phyloP scores from a whole-genome alignment of 1,284 basidiomycete genomes.

The Volvariella volvacea region DNA sequence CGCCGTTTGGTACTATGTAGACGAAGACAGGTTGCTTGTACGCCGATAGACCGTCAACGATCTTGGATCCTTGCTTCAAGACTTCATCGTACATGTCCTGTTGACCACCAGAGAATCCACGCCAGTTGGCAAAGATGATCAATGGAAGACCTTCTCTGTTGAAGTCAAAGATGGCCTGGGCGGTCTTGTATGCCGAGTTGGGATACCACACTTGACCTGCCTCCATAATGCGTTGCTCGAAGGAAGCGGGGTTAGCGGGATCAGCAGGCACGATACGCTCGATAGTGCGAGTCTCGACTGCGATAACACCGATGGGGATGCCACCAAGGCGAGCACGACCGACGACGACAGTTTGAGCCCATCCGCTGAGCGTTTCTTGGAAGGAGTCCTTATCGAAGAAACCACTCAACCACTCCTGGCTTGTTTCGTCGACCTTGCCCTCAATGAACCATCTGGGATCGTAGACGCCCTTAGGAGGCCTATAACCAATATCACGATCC shows the following conservation, averaged over 20 bases:
- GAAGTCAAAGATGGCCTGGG: constrained; percentile 98
- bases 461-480: constrained; percentile 90
- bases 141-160: constrained; percentile 95
- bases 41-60: constrained; percentile 94
- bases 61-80: constrained; percentile 92
- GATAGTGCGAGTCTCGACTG: constrained; percentile 96
- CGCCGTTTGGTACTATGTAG: constrained; percentile 97
- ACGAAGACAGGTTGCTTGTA: constrained; percentile 99
- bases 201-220: constrained; percentile 99
- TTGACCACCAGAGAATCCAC: constrained; percentile 99
- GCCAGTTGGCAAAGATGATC: constrained; percentile 99
- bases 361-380: constrained; percentile 93
- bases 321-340: constrained; percentile 96
- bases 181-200: constrained; percentile 99
- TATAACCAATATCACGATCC: constrained; percentile 92
- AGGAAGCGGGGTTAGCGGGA: constrained; percentile 96
- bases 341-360: constrained; percentile 97
- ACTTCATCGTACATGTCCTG: constrained; percentile 98
- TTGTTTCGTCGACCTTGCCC: constrained; percentile 84
- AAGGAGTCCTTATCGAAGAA: constrained; percentile 98
- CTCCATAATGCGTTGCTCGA: constrained; percentile 98
- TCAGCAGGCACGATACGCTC: constrained; percentile 97
- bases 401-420: constrained; percentile 73
- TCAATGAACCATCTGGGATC: constrained; percentile 98
- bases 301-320: constrained; percentile 97